Base-by-base conservation (phyloP, 306 rosid genomes). In the Biancaea sappan region DNA sequence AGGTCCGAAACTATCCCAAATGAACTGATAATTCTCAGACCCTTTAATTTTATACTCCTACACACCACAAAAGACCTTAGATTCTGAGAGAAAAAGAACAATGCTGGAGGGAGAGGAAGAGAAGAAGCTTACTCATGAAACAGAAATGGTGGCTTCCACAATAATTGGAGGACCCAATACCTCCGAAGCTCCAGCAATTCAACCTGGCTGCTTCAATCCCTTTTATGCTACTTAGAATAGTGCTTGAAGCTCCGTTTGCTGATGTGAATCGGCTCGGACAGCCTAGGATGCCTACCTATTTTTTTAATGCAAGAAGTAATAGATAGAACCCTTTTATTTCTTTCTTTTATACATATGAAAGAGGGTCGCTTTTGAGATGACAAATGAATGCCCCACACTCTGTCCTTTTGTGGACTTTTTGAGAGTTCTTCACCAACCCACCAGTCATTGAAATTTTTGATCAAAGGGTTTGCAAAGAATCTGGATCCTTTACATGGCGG, bases 401-500 rank as follows among this genome's bases (percentile, higher is more conserved):
- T 87, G 95, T 88, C 73, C 81, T 85, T 65, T 84, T 87, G 94
- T 83, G 83, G 98, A 92, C 96, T 92, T 92, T 84, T 25, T 21
- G 63, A 79, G 29, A 44, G 78, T 78, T 78, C 80, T 76, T 88
- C 86, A 83, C 87, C 90, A 78, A 88, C 92, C 90, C 76, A 88
- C 92, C 67, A 68, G 82, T 52, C 40, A 40, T 86, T 92, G 91
- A 87, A 83, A 62, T 77, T 72, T 18, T 58, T 59, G 21, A 46
- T 28, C 73, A 6, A 18, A 73, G 69, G 31, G 44, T 44, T 46
- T 75, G 77, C 64, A 69, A 31, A 59, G 6, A 35, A 35, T 40
- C 10, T 1, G 1, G 10, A 40, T 1, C 2, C 44, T 3, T 10
- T n/a, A n/a, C n/a, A n/a, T n/a, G n/a, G n/a, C n/a, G n/a, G n/a